Percentiles rank a stretch among this genome's conserved stretches.
Conservation (phyloP, 257 asterid species). For the Perilla frutescens region DNA sequence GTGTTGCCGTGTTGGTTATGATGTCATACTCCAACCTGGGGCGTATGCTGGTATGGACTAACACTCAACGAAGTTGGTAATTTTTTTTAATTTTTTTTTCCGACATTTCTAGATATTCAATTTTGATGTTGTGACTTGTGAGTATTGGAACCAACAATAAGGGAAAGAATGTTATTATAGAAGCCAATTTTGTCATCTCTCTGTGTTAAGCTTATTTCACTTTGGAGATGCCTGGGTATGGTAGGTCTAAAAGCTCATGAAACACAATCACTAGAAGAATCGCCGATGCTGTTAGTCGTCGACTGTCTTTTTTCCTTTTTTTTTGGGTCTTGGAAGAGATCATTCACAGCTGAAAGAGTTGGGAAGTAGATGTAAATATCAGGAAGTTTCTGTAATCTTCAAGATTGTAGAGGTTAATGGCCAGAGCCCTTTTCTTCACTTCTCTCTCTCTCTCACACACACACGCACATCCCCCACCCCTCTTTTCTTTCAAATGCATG, state of each 20-base stretch:
- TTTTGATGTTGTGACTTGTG: constrained; percentile 49
- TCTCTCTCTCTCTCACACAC: neutral
- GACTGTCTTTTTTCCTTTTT: neutral
- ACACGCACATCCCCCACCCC: too few relatives aligned
- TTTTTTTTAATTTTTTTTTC: constrained; percentile 25
- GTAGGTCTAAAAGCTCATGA: too few relatives aligned
- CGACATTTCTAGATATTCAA: constrained; percentile 46
- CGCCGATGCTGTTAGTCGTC: too few relatives aligned
- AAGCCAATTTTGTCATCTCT: constrained; percentile 44
- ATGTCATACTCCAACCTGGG: constrained; percentile 35
- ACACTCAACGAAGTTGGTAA: constrained; percentile 35
- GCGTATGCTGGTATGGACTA: constrained; percentile 6
- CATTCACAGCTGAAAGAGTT: constrained; percentile 7
- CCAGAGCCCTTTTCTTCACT: too few relatives aligned
- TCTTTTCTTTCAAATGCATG: neutral
- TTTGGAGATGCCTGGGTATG: too few relatives aligned
- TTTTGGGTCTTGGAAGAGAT: neutral
- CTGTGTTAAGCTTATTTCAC: neutral
- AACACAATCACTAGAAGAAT: too few relatives aligned
- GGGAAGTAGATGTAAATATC: constrained; percentile 30
- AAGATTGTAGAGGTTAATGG: neutral
- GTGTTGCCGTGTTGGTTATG: constrained; percentile 30
- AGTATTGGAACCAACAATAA: constrained; percentile 35
- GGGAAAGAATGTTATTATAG: constrained; percentile 27
- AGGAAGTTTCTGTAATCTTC: constrained; percentile 12